Evolutionary conservation across 2,329 filamentous ascomycete species (phyloP).

Genomic region (Penicillium sp.): DNA sequence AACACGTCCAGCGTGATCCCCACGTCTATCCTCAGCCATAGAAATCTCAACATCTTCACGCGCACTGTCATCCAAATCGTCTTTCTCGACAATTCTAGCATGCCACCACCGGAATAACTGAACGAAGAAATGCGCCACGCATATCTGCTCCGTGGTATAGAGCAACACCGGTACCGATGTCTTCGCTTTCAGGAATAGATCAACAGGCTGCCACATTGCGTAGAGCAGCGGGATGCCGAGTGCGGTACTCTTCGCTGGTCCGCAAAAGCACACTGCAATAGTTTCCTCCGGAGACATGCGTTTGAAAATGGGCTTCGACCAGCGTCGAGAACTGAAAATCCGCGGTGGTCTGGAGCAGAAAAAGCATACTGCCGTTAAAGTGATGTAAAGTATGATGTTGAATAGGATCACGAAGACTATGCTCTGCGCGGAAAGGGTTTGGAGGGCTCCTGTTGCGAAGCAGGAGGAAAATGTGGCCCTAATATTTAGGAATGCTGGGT

Average conservation of each 20-base stretch:
- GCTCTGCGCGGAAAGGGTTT: slow-evolving; percentile 57
- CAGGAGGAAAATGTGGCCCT: slow-evolving; percentile 43
- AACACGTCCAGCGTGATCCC: slow-evolving; percentile 3
- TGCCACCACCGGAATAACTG: slow-evolving; percentile 36
- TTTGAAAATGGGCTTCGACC: slow-evolving; percentile 27
- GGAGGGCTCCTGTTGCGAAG: slow-evolving; percentile 63
- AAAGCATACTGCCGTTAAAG: slow-evolving; percentile 58
- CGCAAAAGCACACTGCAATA: slow-evolving; percentile 70
- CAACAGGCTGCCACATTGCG: slow-evolving; percentile 56
- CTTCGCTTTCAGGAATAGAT: slow-evolving; percentile 37
- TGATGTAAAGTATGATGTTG: slow-evolving; percentile 64
- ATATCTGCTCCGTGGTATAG: slow-evolving; percentile 42
- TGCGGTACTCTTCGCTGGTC: slow-evolving; percentile 69
- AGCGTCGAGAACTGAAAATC: slow-evolving; percentile 17
- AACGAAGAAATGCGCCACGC: slow-evolving; percentile 41
- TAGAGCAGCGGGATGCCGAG: slow-evolving; percentile 67
- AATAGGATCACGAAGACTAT: slow-evolving; percentile 67
- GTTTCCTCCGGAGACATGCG: slow-evolving; percentile 58
- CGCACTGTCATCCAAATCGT: slow-evolving; percentile 10
- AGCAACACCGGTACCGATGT: slow-evolving; percentile 40
- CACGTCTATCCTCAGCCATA: slow-evolving; percentile 6
- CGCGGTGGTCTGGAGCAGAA: slow-evolving; percentile 46
- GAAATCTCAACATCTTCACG: slow-evolving; percentile 9
- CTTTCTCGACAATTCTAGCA: slow-evolving; percentile 17
- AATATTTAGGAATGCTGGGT: slow-evolving; percentile 49